Evolutionary conservation across 768 basidiomycete genomes (phyloP).

Genomic region (Daedaleopsis sinensis): DNA sequence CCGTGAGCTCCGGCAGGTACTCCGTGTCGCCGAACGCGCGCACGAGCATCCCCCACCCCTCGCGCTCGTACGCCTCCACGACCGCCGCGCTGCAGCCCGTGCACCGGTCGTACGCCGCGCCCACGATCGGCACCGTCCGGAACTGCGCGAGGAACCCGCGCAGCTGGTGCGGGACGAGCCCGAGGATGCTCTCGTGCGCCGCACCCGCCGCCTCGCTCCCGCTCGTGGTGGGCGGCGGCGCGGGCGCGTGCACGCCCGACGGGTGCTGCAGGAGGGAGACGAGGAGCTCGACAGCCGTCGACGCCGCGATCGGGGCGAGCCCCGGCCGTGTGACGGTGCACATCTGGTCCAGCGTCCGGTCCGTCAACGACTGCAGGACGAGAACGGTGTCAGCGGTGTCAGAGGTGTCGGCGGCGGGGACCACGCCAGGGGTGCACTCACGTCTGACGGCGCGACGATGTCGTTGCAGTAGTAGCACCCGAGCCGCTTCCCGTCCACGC

Average conservation of each 20-base stretch:
- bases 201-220: constrained; percentile 27
- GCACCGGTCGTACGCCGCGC: constrained; percentile 84
- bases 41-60: constrained; percentile 72
- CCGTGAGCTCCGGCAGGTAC: constrained; percentile 55
- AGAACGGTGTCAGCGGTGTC: not conserved
- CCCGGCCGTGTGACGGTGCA: constrained; percentile 98
- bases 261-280: constrained; percentile 90
- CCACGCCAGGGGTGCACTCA: constrained; percentile 10
- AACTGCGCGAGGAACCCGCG: constrained; percentile 91
- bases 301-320: constrained; percentile 88
- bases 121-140: constrained; percentile 80
- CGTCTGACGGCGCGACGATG: constrained; percentile 92
- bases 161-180: constrained; percentile 91
- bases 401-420: not conserved
- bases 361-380: constrained; percentile 60
- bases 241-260: constrained; percentile 69
- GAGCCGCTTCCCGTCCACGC: constrained; percentile 45
- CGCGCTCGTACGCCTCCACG: constrained; percentile 75
- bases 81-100: constrained; percentile 90
- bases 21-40: constrained; percentile 87
- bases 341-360: constrained; percentile 97
- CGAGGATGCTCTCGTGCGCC: constrained; percentile 61
- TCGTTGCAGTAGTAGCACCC: constrained; percentile 99
- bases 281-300: constrained; percentile 91
- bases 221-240: constrained; percentile 51